Conservation (phyloP, 192 early-diverging fungal genomes). For the Coemansia sp. region DNA sequence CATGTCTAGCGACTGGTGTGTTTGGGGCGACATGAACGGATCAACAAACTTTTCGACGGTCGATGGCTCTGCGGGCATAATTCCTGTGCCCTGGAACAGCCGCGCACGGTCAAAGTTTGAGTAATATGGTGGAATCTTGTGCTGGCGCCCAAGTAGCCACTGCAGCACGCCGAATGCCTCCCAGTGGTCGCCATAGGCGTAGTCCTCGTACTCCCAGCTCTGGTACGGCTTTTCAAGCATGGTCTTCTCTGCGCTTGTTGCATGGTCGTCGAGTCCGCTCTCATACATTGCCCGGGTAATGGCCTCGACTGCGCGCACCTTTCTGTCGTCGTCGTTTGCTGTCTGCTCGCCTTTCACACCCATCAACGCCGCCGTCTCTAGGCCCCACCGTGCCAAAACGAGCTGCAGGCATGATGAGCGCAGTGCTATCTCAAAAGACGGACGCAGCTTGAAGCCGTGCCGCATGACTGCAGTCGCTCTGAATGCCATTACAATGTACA, state of each 20-base stretch:
- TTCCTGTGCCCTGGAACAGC: slow-evolving; percentile 58
- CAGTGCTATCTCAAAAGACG: slow-evolving; percentile 49
- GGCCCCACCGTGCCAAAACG: slow-evolving; percentile 62
- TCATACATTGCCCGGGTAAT: slow-evolving; percentile 50
- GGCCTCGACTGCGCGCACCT: slow-evolving; percentile 41
- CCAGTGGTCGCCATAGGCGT: slow-evolving; percentile 52
- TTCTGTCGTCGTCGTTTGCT: slow-evolving; percentile 44
- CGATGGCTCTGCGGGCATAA: slow-evolving; percentile 58
- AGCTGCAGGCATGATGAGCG: slow-evolving; percentile 59
- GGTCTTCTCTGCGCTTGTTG: slow-evolving; percentile 34
- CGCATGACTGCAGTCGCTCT: slow-evolving; percentile 21
- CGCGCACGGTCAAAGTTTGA: slow-evolving; percentile 55
- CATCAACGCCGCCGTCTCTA: slow-evolving; percentile 59
- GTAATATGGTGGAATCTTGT: slow-evolving; percentile 57
- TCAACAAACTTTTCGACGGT: slow-evolving; percentile 59
- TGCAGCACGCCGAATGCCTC: slow-evolving; percentile 57
- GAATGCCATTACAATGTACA: slow-evolving; percentile 33
- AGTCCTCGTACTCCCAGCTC: slow-evolving; percentile 53
- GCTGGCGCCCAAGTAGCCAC: slow-evolving; percentile 57
- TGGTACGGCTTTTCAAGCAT: slow-evolving; percentile 56
- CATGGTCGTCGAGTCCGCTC: slow-evolving; percentile 49
- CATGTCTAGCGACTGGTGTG: slow-evolving; percentile 18
- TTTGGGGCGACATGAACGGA: slow-evolving; percentile 36
- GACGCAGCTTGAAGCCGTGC: slow-evolving; percentile 35
- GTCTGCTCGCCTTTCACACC: slow-evolving; percentile 37